A percentile compares a stretch with the other conserved stretches of the same genome.
These are phyloP conservation scores for Royoungia palumana DNA, from an alignment of 768 basidiomycete genomes.

Conservation along the genomic window DNA sequence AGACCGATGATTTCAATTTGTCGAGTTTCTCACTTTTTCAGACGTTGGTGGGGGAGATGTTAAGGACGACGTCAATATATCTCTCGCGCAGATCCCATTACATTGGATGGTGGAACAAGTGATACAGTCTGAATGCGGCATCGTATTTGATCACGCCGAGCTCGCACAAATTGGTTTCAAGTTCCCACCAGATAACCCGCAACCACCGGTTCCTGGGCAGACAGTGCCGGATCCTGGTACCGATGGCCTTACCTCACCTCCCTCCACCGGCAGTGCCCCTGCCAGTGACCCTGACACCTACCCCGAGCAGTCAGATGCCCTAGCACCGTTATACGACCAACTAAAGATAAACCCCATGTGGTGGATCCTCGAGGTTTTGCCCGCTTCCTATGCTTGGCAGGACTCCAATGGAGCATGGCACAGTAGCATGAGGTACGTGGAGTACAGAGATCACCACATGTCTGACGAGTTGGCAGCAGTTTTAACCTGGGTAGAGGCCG, in stretches of 20 bases:
- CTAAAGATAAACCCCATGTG: slow-evolving; percentile 45
- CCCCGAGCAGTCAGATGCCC: slow-evolving; percentile 26
- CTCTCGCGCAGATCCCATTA: slow-evolving; percentile 59
- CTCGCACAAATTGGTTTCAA: slow-evolving; percentile 44
- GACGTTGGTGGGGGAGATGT: slow-evolving; percentile 71
- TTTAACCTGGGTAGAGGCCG: slow-evolving; percentile 58
- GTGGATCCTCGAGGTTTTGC: slow-evolving; percentile 75
- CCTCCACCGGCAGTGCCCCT: not conserved
- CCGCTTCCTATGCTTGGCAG: slow-evolving; percentile 53
- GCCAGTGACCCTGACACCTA: not conserved
- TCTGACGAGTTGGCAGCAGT: slow-evolving; percentile 13
- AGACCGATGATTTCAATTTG: not conserved
- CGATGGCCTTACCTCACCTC: not conserved
- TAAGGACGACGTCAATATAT: slow-evolving; percentile 35
- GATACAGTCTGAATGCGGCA: slow-evolving; percentile 52
- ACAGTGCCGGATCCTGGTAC: not conserved
- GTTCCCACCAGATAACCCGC: not conserved
- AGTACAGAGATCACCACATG: not conserved
- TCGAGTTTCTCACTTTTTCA: slow-evolving; percentile 21
- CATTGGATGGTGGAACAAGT: slow-evolving; percentile 80
- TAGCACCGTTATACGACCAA: slow-evolving; percentile 54
- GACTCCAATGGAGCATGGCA: slow-evolving; percentile 55
- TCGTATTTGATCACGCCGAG: slow-evolving; percentile 52
- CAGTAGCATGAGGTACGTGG: slow-evolving; percentile 48
- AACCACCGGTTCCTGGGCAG: slow-evolving; percentile 2